These are phyloP conservation scores for Pyricularia sp. DNA, from an alignment of 2,329 filamentous ascomycete species.

Conservation along the genomic window DNA sequence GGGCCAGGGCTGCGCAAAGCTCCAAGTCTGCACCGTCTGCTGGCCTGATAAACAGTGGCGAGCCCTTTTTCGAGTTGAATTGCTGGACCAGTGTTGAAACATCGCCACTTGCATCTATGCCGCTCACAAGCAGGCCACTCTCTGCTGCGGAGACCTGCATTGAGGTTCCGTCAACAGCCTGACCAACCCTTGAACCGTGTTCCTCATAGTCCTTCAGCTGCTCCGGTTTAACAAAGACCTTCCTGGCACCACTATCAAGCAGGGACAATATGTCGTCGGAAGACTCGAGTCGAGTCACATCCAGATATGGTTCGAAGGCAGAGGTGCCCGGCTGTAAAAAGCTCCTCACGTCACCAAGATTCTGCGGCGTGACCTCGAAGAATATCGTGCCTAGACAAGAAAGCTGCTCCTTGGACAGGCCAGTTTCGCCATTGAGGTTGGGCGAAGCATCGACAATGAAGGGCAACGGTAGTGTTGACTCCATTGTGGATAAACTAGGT, in stretches of 20 bases:
- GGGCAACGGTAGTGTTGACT: slow-evolving; percentile 54
- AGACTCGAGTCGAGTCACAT: slow-evolving; percentile 60
- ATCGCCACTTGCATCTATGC: slow-evolving; percentile 36
- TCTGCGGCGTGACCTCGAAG: slow-evolving; percentile 36
- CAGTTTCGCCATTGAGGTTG: slow-evolving; percentile 33
- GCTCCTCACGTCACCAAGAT: slow-evolving; percentile 30
- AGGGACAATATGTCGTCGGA: slow-evolving; percentile 68
- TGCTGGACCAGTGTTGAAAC: slow-evolving; percentile 15
- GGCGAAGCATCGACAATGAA: slow-evolving; percentile 49
- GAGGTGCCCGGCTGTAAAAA: slow-evolving; percentile 41
- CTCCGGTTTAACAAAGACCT: slow-evolving; percentile 68
- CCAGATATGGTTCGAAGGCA: slow-evolving; percentile 59
- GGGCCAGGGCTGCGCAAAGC: slow-evolving; percentile 35
- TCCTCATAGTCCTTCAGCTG: slow-evolving; percentile 52
- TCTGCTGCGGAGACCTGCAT: slow-evolving; percentile 30
- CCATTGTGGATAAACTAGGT: slow-evolving; percentile 34
- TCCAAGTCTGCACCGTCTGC: slow-evolving; percentile 34
- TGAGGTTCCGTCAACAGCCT: slow-evolving; percentile 30
- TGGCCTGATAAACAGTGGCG: slow-evolving; percentile 41
- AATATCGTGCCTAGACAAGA: slow-evolving; percentile 50
- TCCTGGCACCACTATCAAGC: slow-evolving; percentile 76
- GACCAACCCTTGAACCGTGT: slow-evolving; percentile 47
- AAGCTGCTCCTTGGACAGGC: slow-evolving; percentile 47
- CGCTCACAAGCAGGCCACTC: slow-evolving; percentile 42
- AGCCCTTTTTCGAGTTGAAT: slow-evolving; percentile 33